Evolutionary conservation across 2,329 filamentous ascomycete species (phyloP).

Genomic region (Trichoderma brevicompactum): DNA sequence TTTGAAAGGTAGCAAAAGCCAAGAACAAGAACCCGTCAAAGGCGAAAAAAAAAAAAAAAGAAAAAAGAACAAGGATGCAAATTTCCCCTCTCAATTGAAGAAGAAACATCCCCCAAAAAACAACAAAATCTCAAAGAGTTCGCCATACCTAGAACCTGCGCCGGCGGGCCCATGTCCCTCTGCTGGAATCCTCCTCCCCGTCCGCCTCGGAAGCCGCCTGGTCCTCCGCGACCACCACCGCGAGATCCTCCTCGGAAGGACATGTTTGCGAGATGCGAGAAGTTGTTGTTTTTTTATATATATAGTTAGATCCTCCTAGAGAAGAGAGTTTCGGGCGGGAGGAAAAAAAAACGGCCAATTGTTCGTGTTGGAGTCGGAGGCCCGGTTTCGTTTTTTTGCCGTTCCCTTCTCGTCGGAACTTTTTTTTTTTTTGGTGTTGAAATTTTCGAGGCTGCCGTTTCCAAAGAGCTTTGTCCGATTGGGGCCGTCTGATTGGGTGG

Average conservation of each 20-base stretch:
- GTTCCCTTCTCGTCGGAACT: slow-evolving; percentile 9
- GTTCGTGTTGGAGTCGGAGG: neutral
- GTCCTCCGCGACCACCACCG: slow-evolving; percentile 37
- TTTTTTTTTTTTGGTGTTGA: slow-evolving; percentile 24
- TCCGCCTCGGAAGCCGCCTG: slow-evolving; percentile 44
- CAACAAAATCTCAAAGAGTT: neutral
- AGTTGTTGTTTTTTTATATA: neutral
- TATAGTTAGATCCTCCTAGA: neutral
- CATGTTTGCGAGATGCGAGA: slow-evolving; percentile 35
- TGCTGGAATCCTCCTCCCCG: slow-evolving; percentile 48
- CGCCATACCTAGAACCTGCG: slow-evolving; percentile 43
- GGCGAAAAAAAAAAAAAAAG: neutral
- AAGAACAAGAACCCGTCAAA: no score
- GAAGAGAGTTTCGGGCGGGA: neutral
- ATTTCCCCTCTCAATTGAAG: neutral
- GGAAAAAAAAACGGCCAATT: slow-evolving; percentile 18
- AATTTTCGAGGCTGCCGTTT: slow-evolving; percentile 26
- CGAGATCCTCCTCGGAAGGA: slow-evolving; percentile 42
- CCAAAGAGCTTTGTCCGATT: slow-evolving; percentile 14
- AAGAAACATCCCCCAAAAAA: neutral
- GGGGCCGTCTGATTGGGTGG: slow-evolving; percentile 29
- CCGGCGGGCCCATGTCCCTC: slow-evolving; percentile 47
- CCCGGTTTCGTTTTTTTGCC: neutral
- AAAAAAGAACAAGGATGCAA: neutral
- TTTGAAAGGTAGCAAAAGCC: no score